A percentile compares a stretch with the other conserved stretches of the same genome.
Conservation (phyloP, 1,284 basidiomycete species). For the Rhodotorula sp. region DNA sequence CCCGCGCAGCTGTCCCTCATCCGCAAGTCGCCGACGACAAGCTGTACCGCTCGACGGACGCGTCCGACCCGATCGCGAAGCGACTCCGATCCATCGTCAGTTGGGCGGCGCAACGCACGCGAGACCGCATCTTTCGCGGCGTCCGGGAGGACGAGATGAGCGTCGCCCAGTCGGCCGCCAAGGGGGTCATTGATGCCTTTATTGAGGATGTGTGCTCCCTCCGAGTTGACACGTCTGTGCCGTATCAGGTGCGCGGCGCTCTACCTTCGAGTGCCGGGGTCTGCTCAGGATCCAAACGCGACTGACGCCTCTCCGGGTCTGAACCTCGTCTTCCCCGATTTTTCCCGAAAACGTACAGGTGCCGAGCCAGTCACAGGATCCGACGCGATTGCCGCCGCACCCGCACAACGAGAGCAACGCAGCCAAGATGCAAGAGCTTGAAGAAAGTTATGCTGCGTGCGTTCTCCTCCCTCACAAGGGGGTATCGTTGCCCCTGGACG, state of each 20-base stretch:
- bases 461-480: not conserved
- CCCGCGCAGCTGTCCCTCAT: slow-evolving; percentile 30
- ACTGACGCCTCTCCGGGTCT: not conserved
- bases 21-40: slow-evolving; percentile 31
- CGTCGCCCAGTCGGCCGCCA: slow-evolving; percentile 7
- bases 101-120: slow-evolving; percentile 35
- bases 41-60: slow-evolving; percentile 36
- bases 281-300: too few species aligned
- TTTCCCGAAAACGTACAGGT: not conserved
- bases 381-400: slow-evolving; percentile 25
- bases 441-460: slow-evolving; percentile 29
- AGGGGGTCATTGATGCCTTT: slow-evolving; percentile 25
- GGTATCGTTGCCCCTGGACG: not conserved
- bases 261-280: too few species aligned
- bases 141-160: not conserved
- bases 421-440: slow-evolving; percentile 22
- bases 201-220: slow-evolving; percentile 26
- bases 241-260: slow-evolving; percentile 15
- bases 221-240: slow-evolving; percentile 30
- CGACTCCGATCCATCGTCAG: slow-evolving; percentile 30
- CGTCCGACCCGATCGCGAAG: slow-evolving; percentile 24
- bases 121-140: slow-evolving; percentile 17
- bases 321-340: not conserved
- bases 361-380: slow-evolving; percentile 11
- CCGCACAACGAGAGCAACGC: slow-evolving; percentile 36